Base-by-base conservation (phyloP, 805 yeast species). In the Candida nonsorbophila region DNA sequence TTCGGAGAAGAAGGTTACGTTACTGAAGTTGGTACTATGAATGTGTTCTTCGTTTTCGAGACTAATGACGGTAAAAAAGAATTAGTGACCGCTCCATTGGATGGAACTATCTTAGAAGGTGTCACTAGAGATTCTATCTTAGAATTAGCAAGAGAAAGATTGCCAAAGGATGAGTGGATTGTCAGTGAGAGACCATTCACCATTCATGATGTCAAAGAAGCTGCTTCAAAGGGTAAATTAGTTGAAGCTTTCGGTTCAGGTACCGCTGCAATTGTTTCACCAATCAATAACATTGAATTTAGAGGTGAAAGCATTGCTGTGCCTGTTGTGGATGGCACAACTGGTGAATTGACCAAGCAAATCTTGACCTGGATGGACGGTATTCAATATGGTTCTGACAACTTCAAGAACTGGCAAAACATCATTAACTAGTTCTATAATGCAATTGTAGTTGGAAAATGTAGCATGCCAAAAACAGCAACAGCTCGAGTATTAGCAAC, bases 11-110 rank as follows among this genome's bases (percentile, higher is more conserved):
- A 90, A 55, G 71, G 74, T 23, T 57, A 76, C 57, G 77, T 90
- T 48, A 90, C 97, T 44, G 97, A 90, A 68, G 97, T 86, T 33
- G 98, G 98, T 43, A 87, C 97, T 34, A 92, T 90, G 97, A 90
- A 90, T 62, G 90, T 74, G 25, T 90, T 92, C 66, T 79, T 84
- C 48, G 96, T 77, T 19, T 85, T 90, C 70, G 65, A 81, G 58
- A 74, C 83, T 56, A 54, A 73, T n/a, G 72, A 80, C 20, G 97
- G 95, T 36, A 84, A 79, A 62, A 84, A 83, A 52, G 97, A 90
- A 66, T 73, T 90, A 44, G 94, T 77, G 27, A 90, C 98, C 39
- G 95, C 96, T 41, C 97, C 98, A 38, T 70, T 92, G 44, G 97
- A 92, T 51, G 98, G 98, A 44, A 90, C 96, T 39, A 90, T 90